Base-by-base conservation (phyloP, 2,329 filamentous ascomycete genomes). In the Clonostachys byssicola region DNA sequence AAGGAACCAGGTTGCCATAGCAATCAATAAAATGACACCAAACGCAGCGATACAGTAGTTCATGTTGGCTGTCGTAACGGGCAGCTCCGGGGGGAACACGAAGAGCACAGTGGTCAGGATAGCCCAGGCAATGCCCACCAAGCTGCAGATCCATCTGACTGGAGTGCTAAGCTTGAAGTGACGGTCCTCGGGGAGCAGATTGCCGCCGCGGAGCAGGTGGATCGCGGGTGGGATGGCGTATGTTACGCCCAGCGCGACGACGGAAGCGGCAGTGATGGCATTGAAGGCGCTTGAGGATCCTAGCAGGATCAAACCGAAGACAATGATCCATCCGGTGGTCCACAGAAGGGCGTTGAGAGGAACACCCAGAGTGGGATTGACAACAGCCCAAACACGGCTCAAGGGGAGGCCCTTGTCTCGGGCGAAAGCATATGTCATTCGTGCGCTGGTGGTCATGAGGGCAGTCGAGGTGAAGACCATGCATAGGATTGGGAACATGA, bases 181-280 rank as follows among this genome's bases (percentile, higher is more conserved):
- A 8, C 62, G 47, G 16, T 54, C 49, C 5, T 78, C 72, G 0
- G 86, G 86, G 6, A 89, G 67, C 69, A 81, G 81, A 44, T 73
- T 80, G 7, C 86, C 77, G 8, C 86, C 85, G 1, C 83, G 79
- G 3, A 87, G 61, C 47, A 82, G 77, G 55, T 90, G 88, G 53
- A 91, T 81, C 0, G 78, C 72, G 42, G 89, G 80, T 0, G 88
- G 88, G 38, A 91, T 88, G 6, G 79, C 87, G 54, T 92, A 92
- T 3, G 84, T 85, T 6, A 91, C 68, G 8, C 85, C 81, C 0
- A 91, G 73, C 2, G 86, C 80, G 9, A 90, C 85, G 1, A 91
- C 86, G 0, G 84, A 86, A 0, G 85, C 80, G 0, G 84, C 81
- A 2, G 86, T 75, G 54, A 89, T 86, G 13, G 85, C 85, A 39